Evolutionary conservation across 495 filamentous ascomycete genomes (phyloP).

Genomic region (Penicillium verhagenii): DNA sequence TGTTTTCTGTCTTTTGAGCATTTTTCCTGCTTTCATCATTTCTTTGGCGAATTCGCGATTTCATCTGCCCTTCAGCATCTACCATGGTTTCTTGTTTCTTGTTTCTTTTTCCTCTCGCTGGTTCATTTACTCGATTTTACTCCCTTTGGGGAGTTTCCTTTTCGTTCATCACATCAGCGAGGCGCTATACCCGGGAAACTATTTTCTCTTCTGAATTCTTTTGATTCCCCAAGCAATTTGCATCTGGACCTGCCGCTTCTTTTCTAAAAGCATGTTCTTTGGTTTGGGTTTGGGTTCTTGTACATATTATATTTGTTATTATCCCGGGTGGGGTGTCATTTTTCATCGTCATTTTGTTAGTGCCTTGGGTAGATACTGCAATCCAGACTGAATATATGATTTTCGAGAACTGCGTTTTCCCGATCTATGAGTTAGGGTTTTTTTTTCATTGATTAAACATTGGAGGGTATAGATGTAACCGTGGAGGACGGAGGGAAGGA

Average conservation of each 20-base stretch:
- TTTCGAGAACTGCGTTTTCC: not conserved
- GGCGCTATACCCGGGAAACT: constrained; percentile 41
- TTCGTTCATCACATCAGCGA: constrained; percentile 25
- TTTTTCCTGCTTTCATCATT: constrained; percentile 5
- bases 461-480: too few species aligned
- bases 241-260: not conserved
- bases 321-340: constrained; percentile 21
- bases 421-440: not conserved
- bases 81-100: not conserved
- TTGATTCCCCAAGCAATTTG: constrained; percentile 1
- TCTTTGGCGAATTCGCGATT: not conserved
- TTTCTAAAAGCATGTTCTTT: not conserved
- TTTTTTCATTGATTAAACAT: too few species aligned
- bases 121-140: constrained; percentile 1
- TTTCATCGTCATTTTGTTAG: not conserved
- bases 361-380: constrained; percentile 13
- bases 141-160: not conserved
- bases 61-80: not conserved
- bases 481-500: too few species aligned
- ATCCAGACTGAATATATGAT: constrained; percentile 10
- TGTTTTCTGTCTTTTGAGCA: not conserved
- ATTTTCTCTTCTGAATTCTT: constrained; percentile 12
- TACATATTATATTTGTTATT: constrained; percentile 14
- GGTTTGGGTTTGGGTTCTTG: not conserved
- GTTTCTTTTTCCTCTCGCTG: constrained; percentile 7